Base-by-base conservation (phyloP, 805 yeast species). In the Candida qinlingensis region DNA sequence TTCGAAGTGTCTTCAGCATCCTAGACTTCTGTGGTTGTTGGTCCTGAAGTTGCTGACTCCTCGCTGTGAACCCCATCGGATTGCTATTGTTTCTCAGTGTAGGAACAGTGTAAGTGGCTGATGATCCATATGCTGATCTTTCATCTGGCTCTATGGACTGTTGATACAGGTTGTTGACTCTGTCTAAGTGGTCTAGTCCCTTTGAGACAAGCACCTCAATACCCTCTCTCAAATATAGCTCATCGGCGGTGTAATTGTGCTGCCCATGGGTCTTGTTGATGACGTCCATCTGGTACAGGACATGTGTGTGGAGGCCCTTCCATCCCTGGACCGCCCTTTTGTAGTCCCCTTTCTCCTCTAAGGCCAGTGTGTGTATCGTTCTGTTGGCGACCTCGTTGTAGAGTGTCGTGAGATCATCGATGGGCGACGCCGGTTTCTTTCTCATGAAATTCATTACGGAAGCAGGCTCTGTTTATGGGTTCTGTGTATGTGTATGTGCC, bases 241-340 rank as follows among this genome's bases (percentile, higher is more conserved):
- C 83, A 49, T 78, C 82, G 4, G 69, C 71, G 0, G 76, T 58
- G 48, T 57, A 77, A 45, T 51, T 48, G 46, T 57, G 51, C 55
- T 65, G 51, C 31, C 60, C 60, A 59, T 61, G 62, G 51, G 64
- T 63, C 46, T 76, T 67, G 59, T 83, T 74, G 55, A 85, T 55
- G 46, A 62, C 51, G 25, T 82, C 87, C 39, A 83, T 65, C 55
- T 79, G 79, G 59, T 70, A 77, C 42, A 79, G 70, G 3, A 82
- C 71, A 42, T 77, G 75, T 2, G 86, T 80, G 53, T 82, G 87
- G n/a, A 86, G 65, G 2, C 81, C 70, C 54, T 81, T 84, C 91
- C 92, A 85, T 3, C 91, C 91, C 50, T 76, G 78, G 25, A 83
- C 65, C 3, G 90, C 85, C 13, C 75, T 79, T 44, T 72, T 76